Conservation (phyloP, 2,329 filamentous ascomycete species). For the Hirsutella rhossiliensis region DNA sequence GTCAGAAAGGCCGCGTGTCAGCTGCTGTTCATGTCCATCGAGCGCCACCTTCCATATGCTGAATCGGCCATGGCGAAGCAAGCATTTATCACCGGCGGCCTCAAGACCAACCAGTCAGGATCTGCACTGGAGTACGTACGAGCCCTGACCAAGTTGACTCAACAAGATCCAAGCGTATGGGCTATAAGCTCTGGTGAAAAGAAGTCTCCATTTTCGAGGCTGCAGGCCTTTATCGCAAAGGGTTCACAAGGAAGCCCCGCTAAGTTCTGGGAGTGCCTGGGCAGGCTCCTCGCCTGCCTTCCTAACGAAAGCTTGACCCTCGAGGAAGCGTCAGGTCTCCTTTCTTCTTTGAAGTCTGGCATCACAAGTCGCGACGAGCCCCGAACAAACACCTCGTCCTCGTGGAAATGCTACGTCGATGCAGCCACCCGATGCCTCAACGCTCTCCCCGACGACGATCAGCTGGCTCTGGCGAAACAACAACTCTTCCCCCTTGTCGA, state of each 20-base stretch:
- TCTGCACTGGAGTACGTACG: constrained; percentile 63
- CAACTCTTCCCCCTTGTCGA: constrained; percentile 42
- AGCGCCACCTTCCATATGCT: constrained; percentile 33
- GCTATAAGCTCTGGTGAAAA: constrained; percentile 37
- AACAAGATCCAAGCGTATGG: constrained; percentile 59
- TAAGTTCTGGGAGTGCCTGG: constrained; percentile 62
- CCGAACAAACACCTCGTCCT: constrained; percentile 50
- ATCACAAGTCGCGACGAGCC: constrained; percentile 66
- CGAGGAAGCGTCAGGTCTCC: constrained; percentile 46
- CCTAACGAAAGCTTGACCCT: constrained; percentile 29
- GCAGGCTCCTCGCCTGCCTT: constrained; percentile 49
- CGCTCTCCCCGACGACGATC: constrained; percentile 32
- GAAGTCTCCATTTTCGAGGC: constrained; percentile 38
- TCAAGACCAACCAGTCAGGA: constrained; percentile 60
- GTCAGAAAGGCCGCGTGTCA: constrained; percentile 41
- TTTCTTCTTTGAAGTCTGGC: constrained; percentile 58
- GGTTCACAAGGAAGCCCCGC: constrained; percentile 69
- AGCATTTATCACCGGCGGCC: constrained; percentile 57
- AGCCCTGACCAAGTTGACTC: constrained; percentile 55
- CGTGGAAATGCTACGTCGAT: constrained; percentile 67
- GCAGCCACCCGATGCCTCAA: constrained; percentile 42
- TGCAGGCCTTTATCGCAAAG: constrained; percentile 65
- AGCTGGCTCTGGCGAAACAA: constrained; percentile 31
- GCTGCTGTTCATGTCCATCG: constrained; percentile 36
- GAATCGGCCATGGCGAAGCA: constrained; percentile 40